Conservation (phyloP, 2,329 filamentous ascomycete species). For the Fusarium nodosum region DNA sequence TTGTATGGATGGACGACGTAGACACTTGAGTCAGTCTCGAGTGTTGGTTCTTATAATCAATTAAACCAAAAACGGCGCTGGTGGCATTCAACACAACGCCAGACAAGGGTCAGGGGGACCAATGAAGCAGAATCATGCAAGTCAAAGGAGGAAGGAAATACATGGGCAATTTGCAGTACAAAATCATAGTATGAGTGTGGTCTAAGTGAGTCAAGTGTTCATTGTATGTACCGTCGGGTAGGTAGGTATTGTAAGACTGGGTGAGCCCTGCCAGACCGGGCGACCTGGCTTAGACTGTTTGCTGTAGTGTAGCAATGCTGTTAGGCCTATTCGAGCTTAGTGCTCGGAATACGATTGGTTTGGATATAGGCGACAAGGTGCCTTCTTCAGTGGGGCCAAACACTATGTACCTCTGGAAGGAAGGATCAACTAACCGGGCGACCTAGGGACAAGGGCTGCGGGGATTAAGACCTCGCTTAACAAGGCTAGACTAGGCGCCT, state of each 20-base stretch:
- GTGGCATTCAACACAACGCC: constrained; percentile 15
- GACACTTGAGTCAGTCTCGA: not conserved
- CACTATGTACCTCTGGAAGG: not conserved
- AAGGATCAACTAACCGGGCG: not conserved
- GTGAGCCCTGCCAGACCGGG: constrained; percentile 14
- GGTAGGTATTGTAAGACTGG: not conserved
- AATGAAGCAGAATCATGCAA: constrained; percentile 12
- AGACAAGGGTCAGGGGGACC: constrained; percentile 13
- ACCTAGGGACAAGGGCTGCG: not conserved
- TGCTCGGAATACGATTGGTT: not conserved
- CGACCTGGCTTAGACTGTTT: constrained; percentile 27
- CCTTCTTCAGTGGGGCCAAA: constrained; percentile 15
- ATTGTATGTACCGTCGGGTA: not conserved
- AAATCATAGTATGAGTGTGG: not conserved
- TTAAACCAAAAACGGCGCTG: not conserved
- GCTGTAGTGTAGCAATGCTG: constrained; percentile 24
- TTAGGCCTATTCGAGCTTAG: not conserved
- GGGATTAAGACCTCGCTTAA: constrained; percentile 10
- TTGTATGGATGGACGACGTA: not conserved
- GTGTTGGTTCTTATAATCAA: constrained; percentile 1
- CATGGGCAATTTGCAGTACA: not conserved
- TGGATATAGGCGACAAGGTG: not conserved
- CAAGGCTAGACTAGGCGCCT: constrained; percentile 1
- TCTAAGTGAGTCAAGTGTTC: not conserved
- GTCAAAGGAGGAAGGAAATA: constrained; percentile 4